Evolutionary conservation across 257 asterid genomes (phyloP), one percentile per base, ranked within the genome.

Genomic region (Leptodermis oblonga): DNA sequence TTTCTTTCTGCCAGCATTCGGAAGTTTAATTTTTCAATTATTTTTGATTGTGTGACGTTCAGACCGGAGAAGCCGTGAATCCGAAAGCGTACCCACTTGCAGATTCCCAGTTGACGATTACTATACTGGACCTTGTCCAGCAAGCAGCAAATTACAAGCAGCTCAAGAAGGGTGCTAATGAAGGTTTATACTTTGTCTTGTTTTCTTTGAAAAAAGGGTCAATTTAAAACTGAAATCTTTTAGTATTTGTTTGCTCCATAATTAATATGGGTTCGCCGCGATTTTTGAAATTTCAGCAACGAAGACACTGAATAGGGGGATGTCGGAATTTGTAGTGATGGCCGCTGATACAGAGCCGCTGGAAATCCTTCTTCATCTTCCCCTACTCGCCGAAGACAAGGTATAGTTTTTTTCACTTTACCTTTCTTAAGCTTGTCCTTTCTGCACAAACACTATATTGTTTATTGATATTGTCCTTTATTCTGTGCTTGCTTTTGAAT

Each of bases 281-380:
- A 5, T n/a, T 25, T 25, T 49, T 51, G 63, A 7, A 70, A 59
- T 67, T 84, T 71, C 88, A 92, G 98, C 98, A 10, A 92, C 98
- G 0, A 92, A 92, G 87, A 92, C 98, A 0, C 85, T 92, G 43
- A 92, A 92, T 79, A 83, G 96, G 75, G 96, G 97, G 23, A 90
- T 92, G 71, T 90, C 98, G 8, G 98, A 90, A 79, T 90, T 92
- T 70, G 71, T 90, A 23, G 98, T 92, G 73, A 80, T 90, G 97
- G 97, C 98, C 0, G 97, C 97, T 45, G 97, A 92, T 69, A 86
- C 96, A 0, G 96, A 92, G 81, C 98, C 98, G 0, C 95, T 92
- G 63, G 97, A 92, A 67, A 92, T 92, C 74, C 90, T 92, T 63
- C 98, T 92, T 54, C 96, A 92, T 73, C 96, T 90, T 66, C 98